Base-by-base conservation (phyloP, 495 filamentous ascomycete species). In the Bathelium albidoporum region DNA sequence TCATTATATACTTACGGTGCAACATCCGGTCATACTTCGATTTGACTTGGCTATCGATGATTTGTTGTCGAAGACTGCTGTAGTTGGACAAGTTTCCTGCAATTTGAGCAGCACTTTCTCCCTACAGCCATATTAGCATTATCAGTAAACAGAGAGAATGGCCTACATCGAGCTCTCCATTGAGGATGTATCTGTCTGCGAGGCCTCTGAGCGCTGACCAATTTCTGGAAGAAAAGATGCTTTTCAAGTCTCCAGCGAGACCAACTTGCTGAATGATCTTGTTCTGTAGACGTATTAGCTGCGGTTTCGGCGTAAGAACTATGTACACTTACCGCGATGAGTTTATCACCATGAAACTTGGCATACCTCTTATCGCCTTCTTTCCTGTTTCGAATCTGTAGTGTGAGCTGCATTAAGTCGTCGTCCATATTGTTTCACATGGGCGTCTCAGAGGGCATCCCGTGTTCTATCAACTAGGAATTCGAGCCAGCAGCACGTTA, bases 31-130 rank as follows among this genome's bases (percentile, higher is more conserved):
- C 49, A 55, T 55, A 55, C 24, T 55, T 55, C 9, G 49, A 55
- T 55, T 55, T 55, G 49, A 55, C 49, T 55, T 55, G 49, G 49
- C 49, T 55, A 55, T 55, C 49, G 20, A 55, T 55, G 49, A 55
- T 55, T 29, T 24, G 49, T 55, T 55, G 49, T 55, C 49, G 49
- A 55, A 55, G 49, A 55, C 49, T 55, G 49, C 49, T 55, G 24
- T 55, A 55, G 29, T 55, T 16, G 24, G 49, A 55, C 49, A 55
- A 24, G 24, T 55, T 55, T 55, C 49, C 49, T 55, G 49, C 49
- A 55, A 55, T 55, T 29, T 55, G 49, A 55, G 49, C 49, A 24
- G 49, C 49, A 28, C 24, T 55, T 55, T 55, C 49, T 55, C 49
- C 49, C 49, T 55, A 55, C 5, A 55, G 22, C 49, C 49, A 55